Base-by-base conservation (phyloP, 331 rosid genomes). In the Erythrophleum ivorense region DNA sequence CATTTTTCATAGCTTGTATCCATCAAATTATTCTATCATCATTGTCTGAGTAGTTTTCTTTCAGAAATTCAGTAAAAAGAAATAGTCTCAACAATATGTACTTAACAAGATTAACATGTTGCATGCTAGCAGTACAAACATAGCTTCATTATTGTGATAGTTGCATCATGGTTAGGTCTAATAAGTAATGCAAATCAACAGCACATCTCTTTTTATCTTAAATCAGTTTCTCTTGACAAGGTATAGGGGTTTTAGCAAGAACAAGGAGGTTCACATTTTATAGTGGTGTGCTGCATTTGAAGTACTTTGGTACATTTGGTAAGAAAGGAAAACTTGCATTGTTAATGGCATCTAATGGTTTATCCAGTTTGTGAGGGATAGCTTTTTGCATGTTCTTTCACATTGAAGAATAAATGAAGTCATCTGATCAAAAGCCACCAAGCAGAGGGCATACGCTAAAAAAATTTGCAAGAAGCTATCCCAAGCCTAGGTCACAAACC, bases 401-500 rank as follows among this genome's bases (percentile, higher is more conserved):
- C 9, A 19, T 38, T 7, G n/a, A 8, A 18, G 49, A 65, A 65
- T 65, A 38, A 16, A 31, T 38, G 41, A 50, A 36, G 6, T 13
- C 19, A 36, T 46, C n/a, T 68, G 52, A 68, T 58, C 65, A 76
- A 57, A 76, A 34, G 75, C 58, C n/a, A 29, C 49, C 36, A 52
- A 50, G 29, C 73, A 65, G 46, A 52, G 38, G 79, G 1, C 63
- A 77, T 33, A 79, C 19, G 49, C 43, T 18, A 60, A 8, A 80
- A n/a, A 48, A 71, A 62, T 36, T 63, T 24, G 75, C 38, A 52
- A 46, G 72, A 49, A 49, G 67, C 15, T 62, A 29, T 62, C 9
- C n/a, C 31, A 71, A 59, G 54, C 78, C 12, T 31, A 46, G 79
- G 13, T 40, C 52, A 2, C 53, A 72, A 72, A 80, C 24, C 78